Evolutionary conservation across 495 filamentous ascomycete genomes (phyloP).

Genomic region (Parathielavia appendiculata): DNA sequence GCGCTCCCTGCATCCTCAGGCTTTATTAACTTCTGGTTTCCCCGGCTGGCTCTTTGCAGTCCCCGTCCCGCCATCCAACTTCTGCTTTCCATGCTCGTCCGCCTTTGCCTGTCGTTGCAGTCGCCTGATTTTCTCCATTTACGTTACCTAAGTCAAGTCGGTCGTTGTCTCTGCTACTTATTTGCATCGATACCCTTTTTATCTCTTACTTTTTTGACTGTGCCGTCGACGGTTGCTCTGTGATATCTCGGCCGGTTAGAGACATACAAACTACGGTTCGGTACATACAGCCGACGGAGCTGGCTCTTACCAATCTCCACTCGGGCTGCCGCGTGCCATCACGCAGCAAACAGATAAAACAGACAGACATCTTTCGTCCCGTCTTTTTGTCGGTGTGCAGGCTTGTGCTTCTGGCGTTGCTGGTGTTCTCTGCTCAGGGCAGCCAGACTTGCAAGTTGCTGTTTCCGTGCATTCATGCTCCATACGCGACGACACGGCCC

Average conservation of each 20-base stretch:
- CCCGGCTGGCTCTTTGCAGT: constrained; percentile 7
- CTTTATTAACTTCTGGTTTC: neutral
- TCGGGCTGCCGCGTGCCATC: constrained; percentile 1
- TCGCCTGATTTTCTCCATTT: neutral
- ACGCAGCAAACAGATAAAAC: constrained; percentile 15
- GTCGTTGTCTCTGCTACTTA: constrained; percentile 15
- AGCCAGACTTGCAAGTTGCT: constrained; percentile 1
- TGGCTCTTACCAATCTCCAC: constrained; percentile 6
- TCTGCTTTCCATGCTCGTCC: constrained; percentile 9
- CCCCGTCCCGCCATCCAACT: constrained; percentile 15
- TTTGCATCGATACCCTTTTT: neutral
- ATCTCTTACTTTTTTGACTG: neutral
- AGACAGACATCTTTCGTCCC: constrained; percentile 6
- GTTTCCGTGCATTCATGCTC: constrained; percentile 12
- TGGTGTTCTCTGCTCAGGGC: constrained; percentile 7
- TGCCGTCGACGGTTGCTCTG: constrained; percentile 8
- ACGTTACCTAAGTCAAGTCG: constrained; percentile 5
- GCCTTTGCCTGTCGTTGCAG: constrained; percentile 3
- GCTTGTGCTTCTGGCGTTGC: constrained; percentile 2
- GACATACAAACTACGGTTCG: constrained; percentile 16
- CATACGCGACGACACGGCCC: neutral
- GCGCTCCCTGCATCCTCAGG: neutral
- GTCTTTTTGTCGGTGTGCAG: neutral
- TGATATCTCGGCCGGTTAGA: constrained; percentile 18
- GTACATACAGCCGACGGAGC: constrained; percentile 19